These are phyloP conservation scores for Aspergillus sp. DNA, from an alignment of 2,329 filamentous ascomycete species.

Conservation along the genomic window DNA sequence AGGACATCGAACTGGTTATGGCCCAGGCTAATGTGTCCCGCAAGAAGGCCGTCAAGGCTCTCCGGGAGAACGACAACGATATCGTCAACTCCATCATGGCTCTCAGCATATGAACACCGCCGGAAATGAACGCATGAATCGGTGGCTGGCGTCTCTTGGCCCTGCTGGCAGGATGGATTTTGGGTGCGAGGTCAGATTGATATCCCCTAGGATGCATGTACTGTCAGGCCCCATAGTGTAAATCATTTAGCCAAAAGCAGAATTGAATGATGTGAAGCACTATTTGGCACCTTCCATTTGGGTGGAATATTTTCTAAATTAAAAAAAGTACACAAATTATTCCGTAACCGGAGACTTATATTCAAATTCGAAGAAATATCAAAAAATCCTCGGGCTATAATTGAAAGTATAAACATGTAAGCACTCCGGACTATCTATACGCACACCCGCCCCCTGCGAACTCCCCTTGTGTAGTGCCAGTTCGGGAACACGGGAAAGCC, in stretches of 20 bases:
- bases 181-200: constrained; percentile 33
- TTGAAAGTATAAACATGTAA: too few species aligned
- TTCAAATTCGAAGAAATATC: too few species aligned
- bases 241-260: constrained; percentile 38
- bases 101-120: constrained; percentile 68
- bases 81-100: constrained; percentile 99
- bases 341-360: background rate
- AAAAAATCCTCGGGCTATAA: too few species aligned
- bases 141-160: constrained; percentile 27
- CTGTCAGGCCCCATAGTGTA: constrained; percentile 35
- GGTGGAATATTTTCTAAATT: too few species aligned
- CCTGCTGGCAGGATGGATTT: constrained; percentile 32
- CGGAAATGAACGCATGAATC: constrained; percentile 22
- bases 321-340: too few species aligned
- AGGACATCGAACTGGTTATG: constrained; percentile 99
- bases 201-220: constrained; percentile 27
- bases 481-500: constrained; percentile 31
- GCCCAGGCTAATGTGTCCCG: constrained; percentile 93
- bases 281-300: background rate
- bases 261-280: constrained; percentile 23
- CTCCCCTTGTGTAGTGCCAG: constrained; percentile 16
- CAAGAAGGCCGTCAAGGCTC: constrained; percentile 98
- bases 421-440: background rate
- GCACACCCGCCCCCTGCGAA: background rate
- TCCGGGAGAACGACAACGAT: constrained; percentile 97